Evolutionary conservation across 768 basidiomycete species (phyloP), one percentile per base, ranked within the genome.

Genomic region (Boletus tylopilopsis): DNA sequence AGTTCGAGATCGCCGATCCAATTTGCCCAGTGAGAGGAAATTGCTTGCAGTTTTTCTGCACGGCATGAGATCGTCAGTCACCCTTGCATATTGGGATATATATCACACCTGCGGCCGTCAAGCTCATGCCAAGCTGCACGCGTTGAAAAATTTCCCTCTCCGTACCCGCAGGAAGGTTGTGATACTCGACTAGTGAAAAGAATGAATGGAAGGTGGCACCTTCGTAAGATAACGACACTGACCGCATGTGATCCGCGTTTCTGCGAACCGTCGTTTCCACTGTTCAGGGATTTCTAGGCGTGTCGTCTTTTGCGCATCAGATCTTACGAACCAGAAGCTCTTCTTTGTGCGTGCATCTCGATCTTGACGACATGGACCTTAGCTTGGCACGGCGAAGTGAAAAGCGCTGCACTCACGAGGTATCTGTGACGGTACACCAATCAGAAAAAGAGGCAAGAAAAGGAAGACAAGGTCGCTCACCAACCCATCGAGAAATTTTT

Each of bases 81-180:
- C 19, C 38, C 15, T 12, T 6, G 0, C n/a, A 27, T 2, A 18
- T 12, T 13, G 9, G 27, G 12, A 19, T 22, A 29, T 15, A 16
- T 45, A 22, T 12, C 50, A 30, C 58, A 85, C 88, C 87, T 62
- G 88, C 85, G 19, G 82, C 77, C 8, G 85, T 84, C 40, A 93
- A 72, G 15, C 80, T 72, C 71, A 89, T 81, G 46, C 90, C 90
- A 34, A 92, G 66, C 57, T 93, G 90, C 15, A 93, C 90, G 23
- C 90, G 75, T 57, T 88, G 85, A 60, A 89, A 90, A 19, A 91
- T 83, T 45, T 92, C 90, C 42, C 89, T 79, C 64, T 92, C 88
- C 5, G 74, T 69, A 6, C 73, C 71, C 12, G 78, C 72, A 2
- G 74, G 64, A 1, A 92, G 68, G 24, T 71, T 63, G 30, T 71